phyloP scores from a whole-genome alignment of 2,329 filamentous ascomycete species.

The Trichoderma pleuroti region DNA sequence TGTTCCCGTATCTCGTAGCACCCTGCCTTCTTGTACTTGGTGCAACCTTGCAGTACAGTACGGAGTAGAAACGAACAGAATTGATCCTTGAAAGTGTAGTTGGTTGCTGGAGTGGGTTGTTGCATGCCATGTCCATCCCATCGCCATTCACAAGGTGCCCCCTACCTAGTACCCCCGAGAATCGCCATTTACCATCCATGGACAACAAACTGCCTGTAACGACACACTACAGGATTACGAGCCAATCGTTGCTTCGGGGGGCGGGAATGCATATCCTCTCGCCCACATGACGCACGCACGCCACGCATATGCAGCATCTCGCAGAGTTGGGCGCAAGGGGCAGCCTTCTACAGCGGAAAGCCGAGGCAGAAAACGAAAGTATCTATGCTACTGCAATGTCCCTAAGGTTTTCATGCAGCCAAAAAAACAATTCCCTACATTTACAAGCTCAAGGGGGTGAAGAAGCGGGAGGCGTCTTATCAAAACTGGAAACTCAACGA shows the following conservation, averaged over 20 bases:
- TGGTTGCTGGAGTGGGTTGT: not conserved
- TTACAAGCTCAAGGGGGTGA: not conserved
- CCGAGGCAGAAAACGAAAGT: not conserved
- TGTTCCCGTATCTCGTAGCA: no score
- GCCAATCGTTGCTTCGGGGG: not conserved
- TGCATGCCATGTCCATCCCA: no score
- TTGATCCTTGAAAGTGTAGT: not conserved
- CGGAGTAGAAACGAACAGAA: not conserved
- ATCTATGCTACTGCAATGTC: not conserved
- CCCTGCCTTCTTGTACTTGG: no score
- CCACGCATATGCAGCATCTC: slow-evolving; percentile 10
- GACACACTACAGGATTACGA: not conserved
- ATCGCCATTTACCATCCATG: not conserved
- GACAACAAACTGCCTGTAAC: no score
- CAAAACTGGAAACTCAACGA: not conserved
- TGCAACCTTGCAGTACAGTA: no score
- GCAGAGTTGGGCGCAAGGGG: not conserved
- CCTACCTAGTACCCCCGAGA: not conserved
- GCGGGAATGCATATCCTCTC: not conserved
- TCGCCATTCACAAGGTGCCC: no score
- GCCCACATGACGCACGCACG: not conserved
- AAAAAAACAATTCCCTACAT: not conserved
- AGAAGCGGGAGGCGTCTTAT: not conserved
- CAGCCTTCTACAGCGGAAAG: not conserved
- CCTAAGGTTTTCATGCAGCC: not conserved